Evolutionary conservation across 2,329 filamentous ascomycete species (phyloP).

Genomic region (Leptographium radiaticola): DNA sequence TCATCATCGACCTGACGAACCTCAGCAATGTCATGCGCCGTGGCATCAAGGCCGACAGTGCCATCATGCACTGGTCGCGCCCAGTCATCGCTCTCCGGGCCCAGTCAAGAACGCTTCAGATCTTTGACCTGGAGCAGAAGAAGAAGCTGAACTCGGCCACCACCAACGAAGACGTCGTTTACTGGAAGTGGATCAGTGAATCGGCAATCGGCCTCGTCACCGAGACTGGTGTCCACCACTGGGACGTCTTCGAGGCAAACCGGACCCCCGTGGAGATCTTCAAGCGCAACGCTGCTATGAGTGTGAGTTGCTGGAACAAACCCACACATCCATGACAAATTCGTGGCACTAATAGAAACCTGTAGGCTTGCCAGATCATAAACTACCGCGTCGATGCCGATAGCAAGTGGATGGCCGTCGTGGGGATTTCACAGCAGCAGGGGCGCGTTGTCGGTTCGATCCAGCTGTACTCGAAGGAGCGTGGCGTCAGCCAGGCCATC

Average conservation of each 20-base stretch:
- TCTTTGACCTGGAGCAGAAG: slow-evolving; percentile 90
- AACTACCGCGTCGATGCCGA: slow-evolving; percentile 96
- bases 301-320: slow-evolving; percentile 39
- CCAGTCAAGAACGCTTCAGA: slow-evolving; percentile 86
- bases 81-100: slow-evolving; percentile 96
- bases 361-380: slow-evolving; percentile 91
- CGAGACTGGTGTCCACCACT: slow-evolving; percentile 85
- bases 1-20: slow-evolving; percentile 97
- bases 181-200: slow-evolving; percentile 99
- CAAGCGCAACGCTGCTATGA: slow-evolving; percentile 82
- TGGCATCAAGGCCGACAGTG: slow-evolving; percentile 97
- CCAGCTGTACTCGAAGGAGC: slow-evolving; percentile 93
- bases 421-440: slow-evolving; percentile 88
- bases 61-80: slow-evolving; percentile 97
- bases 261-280: slow-evolving; percentile 84
- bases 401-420: slow-evolving; percentile 95
- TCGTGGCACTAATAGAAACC: not conserved
- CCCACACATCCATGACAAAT: not conserved
- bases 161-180: slow-evolving; percentile 95
- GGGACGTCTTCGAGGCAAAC: slow-evolving; percentile 83
- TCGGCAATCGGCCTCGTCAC: slow-evolving; percentile 81
- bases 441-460: slow-evolving; percentile 90
- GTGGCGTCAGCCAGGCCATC: slow-evolving; percentile 94
- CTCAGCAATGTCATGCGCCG: slow-evolving; percentile 88
- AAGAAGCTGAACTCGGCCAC: slow-evolving; percentile 92